These are phyloP conservation scores for Ceratobasidium sp. DNA, from an alignment of 1,284 basidiomycete genomes.

Conservation along the genomic window DNA sequence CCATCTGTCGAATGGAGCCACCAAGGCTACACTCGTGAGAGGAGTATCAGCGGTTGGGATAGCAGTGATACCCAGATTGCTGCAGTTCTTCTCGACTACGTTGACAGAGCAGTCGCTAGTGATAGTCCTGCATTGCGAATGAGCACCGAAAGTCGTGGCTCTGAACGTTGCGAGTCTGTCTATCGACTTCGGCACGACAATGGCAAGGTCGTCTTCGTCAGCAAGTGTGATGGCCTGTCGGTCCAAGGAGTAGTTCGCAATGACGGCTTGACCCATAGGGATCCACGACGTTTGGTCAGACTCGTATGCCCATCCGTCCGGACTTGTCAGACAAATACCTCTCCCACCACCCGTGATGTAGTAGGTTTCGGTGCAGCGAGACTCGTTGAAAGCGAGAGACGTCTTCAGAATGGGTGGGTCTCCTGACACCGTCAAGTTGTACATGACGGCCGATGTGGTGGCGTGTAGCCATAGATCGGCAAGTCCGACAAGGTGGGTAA, in stretches of 20 bases:
- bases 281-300: too few species aligned
- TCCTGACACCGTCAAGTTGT: neutral
- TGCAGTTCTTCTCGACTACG: neutral
- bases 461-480: conserved; percentile 17
- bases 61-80: neutral
- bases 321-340: neutral
- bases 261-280: too few species aligned
- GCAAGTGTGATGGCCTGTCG: too few species aligned
- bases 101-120: neutral
- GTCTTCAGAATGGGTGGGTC: neutral
- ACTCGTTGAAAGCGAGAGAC: neutral
- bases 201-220: too few species aligned
- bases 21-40: too few species aligned
- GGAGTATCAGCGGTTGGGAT: neutral
- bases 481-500: neutral
- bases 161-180: too few species aligned
- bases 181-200: too few species aligned
- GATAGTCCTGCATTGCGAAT: too few species aligned
- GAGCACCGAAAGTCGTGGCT: too few species aligned
- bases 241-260: too few species aligned
- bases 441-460: neutral
- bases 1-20: too few species aligned
- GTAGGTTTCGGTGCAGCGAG: neutral
- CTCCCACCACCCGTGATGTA: too few species aligned
- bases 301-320: neutral